A percentile compares a stretch with the other conserved stretches of the same genome.
These are phyloP conservation scores for Eucalyptus melliodora DNA, from an alignment of 345 rosid genomes.

Conservation along the genomic window DNA sequence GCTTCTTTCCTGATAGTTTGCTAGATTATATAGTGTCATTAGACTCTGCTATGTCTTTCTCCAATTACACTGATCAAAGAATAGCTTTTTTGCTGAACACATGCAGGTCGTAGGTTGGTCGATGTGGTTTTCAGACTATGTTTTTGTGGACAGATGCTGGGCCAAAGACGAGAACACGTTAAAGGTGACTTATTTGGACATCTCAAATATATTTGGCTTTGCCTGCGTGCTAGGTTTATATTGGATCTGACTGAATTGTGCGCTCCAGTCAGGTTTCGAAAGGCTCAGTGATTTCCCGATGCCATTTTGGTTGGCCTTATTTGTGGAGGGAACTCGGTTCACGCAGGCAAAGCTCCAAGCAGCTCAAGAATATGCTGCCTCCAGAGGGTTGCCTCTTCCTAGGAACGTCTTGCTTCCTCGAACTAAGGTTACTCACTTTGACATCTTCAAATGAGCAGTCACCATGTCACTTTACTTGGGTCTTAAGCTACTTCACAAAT, in stretches of 20 bases:
- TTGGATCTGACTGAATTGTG: conserved; percentile 6
- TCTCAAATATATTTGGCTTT: background rate
- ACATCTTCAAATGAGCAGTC: background rate
- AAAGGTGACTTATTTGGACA: conserved; percentile 19
- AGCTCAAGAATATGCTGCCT: conserved; percentile 81
- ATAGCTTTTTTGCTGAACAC: background rate
- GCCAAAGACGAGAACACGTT: conserved; percentile 73
- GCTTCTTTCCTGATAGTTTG: conserved; percentile 3
- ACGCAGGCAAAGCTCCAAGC: conserved; percentile 88
- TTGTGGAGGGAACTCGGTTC: conserved; percentile 97
- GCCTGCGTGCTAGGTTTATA: background rate
- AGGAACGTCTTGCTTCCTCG: conserved; percentile 92
- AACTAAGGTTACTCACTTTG: conserved; percentile 47
- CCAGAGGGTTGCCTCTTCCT: conserved; percentile 77
- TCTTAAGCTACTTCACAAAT: background rate
- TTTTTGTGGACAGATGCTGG: conserved; percentile 86
- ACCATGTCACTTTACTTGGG: background rate
- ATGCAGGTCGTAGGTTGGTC: conserved; percentile 95
- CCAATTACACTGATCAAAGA: background rate
- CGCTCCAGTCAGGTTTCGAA: conserved; percentile 77
- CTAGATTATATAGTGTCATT: background rate
- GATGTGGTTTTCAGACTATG: conserved; percentile 96
- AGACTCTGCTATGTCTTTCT: background rate
- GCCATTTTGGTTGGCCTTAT: conserved; percentile 96
- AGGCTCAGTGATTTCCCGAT: conserved; percentile 68